A percentile compares a stretch with the other conserved stretches of the same genome.
Conservation (phyloP, 345 rosid genomes). For the Capsella bursapastoris region DNA sequence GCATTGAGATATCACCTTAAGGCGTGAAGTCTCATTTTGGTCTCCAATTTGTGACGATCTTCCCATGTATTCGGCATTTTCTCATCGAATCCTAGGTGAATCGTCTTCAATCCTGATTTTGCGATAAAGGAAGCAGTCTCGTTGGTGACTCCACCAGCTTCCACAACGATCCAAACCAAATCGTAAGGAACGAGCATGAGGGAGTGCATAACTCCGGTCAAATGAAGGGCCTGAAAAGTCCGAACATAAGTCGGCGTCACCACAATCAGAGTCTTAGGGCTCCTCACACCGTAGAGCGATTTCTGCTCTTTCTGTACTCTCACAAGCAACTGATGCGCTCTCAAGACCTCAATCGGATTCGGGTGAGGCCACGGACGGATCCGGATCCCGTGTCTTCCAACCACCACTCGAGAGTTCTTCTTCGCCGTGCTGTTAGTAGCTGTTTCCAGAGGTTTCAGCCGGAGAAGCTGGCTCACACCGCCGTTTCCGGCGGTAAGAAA, state of each 20-base stretch:
- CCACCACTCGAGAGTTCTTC: conserved; percentile 69
- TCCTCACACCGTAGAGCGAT: conserved; percentile 72
- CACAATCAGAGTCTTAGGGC: conserved; percentile 66
- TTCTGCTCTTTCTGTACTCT: conserved; percentile 96
- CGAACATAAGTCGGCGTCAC: conserved; percentile 96
- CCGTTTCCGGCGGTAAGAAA: conserved; percentile 45
- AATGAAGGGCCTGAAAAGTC: conserved; percentile 92
- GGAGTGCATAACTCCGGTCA: conserved; percentile 95
- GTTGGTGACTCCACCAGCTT: conserved; percentile 80
- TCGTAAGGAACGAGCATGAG: conserved; percentile 89
- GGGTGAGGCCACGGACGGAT: conserved; percentile 99
- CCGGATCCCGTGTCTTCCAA: conserved; percentile 99
- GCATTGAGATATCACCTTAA: conserved; percentile 55
- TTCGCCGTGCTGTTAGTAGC: conserved; percentile 28
- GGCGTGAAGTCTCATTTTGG: conserved; percentile 81
- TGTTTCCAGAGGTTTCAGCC: conserved; percentile 31
- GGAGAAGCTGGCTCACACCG: conserved; percentile 38
- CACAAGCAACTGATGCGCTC: conserved; percentile 81
- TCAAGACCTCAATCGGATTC: conserved; percentile 86
- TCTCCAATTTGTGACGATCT: conserved; percentile 68
- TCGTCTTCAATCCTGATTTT: conserved; percentile 68
- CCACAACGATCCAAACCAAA: conserved; percentile 95
- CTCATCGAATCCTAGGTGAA: conserved; percentile 66
- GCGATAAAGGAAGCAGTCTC: conserved; percentile 81
- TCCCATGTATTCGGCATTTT: conserved; percentile 85